Conservation (phyloP, 768 basidiomycete species). For the Lactifluus subvellereus region DNA sequence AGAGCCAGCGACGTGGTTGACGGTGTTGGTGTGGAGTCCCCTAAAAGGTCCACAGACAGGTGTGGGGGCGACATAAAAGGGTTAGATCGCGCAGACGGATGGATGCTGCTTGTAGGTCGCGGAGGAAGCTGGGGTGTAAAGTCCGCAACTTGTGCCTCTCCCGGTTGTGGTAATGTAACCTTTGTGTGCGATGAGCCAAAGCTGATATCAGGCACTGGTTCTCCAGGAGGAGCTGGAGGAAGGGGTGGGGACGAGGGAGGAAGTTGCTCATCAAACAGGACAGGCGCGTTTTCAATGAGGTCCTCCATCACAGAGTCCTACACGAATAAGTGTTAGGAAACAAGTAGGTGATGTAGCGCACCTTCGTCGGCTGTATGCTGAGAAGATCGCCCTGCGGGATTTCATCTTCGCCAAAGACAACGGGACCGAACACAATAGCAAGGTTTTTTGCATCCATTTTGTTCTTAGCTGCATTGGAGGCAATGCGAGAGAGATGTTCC, state of each 20-base stretch:
- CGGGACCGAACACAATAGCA: constrained; percentile 83
- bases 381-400: constrained; percentile 76
- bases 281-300: constrained; percentile 61
- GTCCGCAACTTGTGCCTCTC: constrained; percentile 43
- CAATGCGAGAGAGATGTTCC: constrained; percentile 77
- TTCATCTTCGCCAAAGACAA: constrained; percentile 91
- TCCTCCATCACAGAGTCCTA: constrained; percentile 80
- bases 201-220: constrained; percentile 47
- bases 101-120: constrained; percentile 68
- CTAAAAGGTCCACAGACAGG: background rate
- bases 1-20: background rate
- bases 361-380: constrained; percentile 71
- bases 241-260: constrained; percentile 53
- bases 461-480: constrained; percentile 61
- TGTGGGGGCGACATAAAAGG: constrained; percentile 12
- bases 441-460: constrained; percentile 95
- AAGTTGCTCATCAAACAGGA: constrained; percentile 58
- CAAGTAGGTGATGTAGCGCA: constrained; percentile 28
- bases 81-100: constrained; percentile 55
- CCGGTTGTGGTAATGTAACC: constrained; percentile 37
- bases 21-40: background rate
- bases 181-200: constrained; percentile 74
- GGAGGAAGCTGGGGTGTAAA: constrained; percentile 67
- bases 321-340: constrained; percentile 4
- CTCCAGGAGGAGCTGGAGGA: constrained; percentile 65